Conservation (phyloP, 1,139 yeast genomes). For the Debaryomyces robertsiae region DNA sequence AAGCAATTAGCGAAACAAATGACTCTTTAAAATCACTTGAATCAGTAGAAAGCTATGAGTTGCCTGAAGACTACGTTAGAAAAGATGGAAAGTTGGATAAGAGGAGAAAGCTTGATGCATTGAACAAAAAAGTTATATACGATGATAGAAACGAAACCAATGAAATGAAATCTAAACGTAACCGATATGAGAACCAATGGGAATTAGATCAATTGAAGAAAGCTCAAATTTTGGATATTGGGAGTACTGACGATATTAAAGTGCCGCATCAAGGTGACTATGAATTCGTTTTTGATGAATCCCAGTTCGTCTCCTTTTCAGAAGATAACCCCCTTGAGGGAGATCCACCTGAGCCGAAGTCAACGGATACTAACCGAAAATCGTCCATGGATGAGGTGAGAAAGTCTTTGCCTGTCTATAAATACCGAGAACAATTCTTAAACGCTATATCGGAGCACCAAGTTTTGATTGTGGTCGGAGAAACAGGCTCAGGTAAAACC, state of each 20-base stretch:
- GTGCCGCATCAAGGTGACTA: slow-evolving; percentile 55
- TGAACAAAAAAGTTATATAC: slow-evolving; percentile 37
- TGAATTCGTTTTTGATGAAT: slow-evolving; percentile 83
- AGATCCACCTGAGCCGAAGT: slow-evolving; percentile 20
- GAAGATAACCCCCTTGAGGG: slow-evolving; percentile 36
- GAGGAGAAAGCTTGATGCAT: slow-evolving; percentile 45
- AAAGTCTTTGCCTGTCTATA: slow-evolving; percentile 74
- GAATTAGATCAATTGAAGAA: slow-evolving; percentile 61
- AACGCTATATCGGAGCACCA: slow-evolving; percentile 65
- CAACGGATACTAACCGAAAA: slow-evolving; percentile 19
- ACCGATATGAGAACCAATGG: slow-evolving; percentile 56
- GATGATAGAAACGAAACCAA: slow-evolving; percentile 22
- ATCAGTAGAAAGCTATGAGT: slow-evolving; percentile 39
- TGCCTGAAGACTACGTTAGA: slow-evolving; percentile 59
- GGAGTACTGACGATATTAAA: slow-evolving; percentile 46
- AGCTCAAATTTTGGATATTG: slow-evolving; percentile 37
- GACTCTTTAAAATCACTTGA: slow-evolving; percentile 29
- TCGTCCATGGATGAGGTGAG: slow-evolving; percentile 53
- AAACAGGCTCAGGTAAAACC: slow-evolving; percentile 50
- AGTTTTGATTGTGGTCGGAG: slow-evolving; percentile 88
- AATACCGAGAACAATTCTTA: slow-evolving; percentile 63
- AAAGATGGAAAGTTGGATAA: slow-evolving; percentile 55
- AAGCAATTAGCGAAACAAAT: slow-evolving; percentile 38
- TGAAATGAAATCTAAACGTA: slow-evolving; percentile 12
- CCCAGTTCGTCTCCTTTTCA: slow-evolving; percentile 70